phyloP scores from a whole-genome alignment of 768 basidiomycete genomes.

The Plicaturopsis crispa region DNA sequence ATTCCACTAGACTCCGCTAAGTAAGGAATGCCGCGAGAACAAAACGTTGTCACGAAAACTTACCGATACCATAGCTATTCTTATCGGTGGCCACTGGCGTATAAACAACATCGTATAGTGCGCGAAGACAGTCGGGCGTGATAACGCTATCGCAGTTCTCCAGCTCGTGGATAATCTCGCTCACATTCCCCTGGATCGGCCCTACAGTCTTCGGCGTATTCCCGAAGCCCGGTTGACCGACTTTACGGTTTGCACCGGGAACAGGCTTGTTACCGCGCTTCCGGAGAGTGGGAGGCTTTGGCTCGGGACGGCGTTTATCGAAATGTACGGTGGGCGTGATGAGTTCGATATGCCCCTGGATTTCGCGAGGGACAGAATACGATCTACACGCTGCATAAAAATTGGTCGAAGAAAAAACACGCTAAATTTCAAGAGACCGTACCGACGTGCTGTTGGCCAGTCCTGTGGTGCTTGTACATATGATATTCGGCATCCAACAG shows the following conservation, averaged over 20 bases:
- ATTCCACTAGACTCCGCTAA: conserved; percentile 32
- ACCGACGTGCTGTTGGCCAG: conserved; percentile 32
- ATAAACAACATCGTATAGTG: conserved; percentile 28
- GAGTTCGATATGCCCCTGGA: conserved; percentile 30
- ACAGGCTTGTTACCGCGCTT: conserved; percentile 15
- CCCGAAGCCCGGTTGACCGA: conserved; percentile 4
- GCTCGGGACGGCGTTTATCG: conserved; percentile 20
- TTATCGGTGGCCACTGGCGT: conserved; percentile 19
- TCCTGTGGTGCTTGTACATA: conserved; percentile 30
- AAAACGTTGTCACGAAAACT: background rate
- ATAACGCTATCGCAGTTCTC: conserved; percentile 22
- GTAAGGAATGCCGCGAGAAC: background rate
- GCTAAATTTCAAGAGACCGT: conserved; percentile 7
- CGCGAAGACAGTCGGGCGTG: conserved; percentile 30
- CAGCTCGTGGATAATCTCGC: conserved; percentile 13
- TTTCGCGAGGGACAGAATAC: conserved; percentile 27
- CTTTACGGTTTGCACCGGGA: background rate
- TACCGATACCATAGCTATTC: conserved; percentile 33
- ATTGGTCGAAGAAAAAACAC: background rate
- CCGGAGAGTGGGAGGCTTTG: conserved; percentile 16
- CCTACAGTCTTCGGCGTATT: conserved; percentile 6
- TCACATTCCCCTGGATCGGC: too few relatives aligned
- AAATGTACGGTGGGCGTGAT: conserved; percentile 31
- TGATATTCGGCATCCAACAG: conserved; percentile 37
- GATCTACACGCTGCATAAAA: conserved; percentile 20